Evolutionary conservation across 1,284 basidiomycete genomes (phyloP), one percentile per base, ranked within the genome.

Genomic region (Ceratobasidium theobromae): DNA sequence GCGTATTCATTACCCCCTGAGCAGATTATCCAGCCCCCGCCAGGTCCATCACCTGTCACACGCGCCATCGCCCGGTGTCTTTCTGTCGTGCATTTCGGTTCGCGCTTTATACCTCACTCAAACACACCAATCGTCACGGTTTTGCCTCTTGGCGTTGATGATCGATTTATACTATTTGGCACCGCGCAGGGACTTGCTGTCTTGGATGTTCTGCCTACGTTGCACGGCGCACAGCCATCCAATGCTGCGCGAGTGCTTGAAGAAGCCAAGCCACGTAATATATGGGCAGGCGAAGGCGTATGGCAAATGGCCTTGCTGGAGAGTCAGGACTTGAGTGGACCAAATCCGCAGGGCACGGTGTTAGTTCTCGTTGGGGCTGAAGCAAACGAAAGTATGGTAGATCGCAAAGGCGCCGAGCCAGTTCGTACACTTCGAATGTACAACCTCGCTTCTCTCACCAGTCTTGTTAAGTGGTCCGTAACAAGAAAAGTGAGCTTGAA

Each of bases 101-200:
- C 89, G 12, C 83, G 89, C 18, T 92, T 92, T 73, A 77, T 92
- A 38, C 89, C 90, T n/a, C 90, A 92, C 71, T 77, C 88, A 16
- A 86, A 82, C 2, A 80, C 81, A 0, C 87, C 81, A 25, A 91
- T 92, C 69, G 84, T 85, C 65, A 86, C 87, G 73, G 73, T 91
- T 6, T 79, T 92, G 28, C 88, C 90, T 2, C 73, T 92, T 25
- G 57, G 57, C 11, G 77, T 83, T 43, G 81, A 81, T 30, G 84
- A 88, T 68, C 80, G 80, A 46, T 74, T 88, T 40, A 67, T 92
- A 23, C 80, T 92, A 14, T 82, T 92, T 41, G 89, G 89, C 2
- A 87, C 88, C 67, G 87, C 89, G 68, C 81, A 85, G 58, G 89
- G 89, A 0, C 80, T 92, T 28, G 88, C 87, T 1, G 88, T 91